A percentile compares a stretch with the other conserved stretches of the same genome.
Evolutionary conservation across 2,329 filamentous ascomycete species (phyloP).

Genomic region (Amauroascus verrucosus): DNA sequence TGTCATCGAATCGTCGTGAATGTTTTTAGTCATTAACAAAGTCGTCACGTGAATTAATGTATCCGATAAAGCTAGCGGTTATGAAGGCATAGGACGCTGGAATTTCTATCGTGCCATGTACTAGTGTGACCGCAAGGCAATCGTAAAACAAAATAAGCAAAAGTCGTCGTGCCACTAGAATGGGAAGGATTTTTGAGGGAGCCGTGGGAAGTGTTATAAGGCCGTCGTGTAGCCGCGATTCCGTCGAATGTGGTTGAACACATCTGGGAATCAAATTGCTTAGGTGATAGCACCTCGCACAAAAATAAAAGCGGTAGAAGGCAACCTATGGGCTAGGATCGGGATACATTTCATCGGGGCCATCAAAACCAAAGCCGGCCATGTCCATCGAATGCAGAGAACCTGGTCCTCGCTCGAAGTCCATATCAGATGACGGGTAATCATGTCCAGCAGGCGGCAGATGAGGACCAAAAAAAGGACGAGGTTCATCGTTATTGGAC

Average conservation of each 20-base stretch:
- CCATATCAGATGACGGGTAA: conserved; percentile 37
- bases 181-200: neutral
- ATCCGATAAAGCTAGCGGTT: conserved; percentile 4
- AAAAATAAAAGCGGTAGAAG: neutral
- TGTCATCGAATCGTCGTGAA: conserved; percentile 7
- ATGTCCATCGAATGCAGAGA: conserved; percentile 38
- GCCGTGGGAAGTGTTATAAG: neutral
- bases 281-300: neutral
- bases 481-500: conserved; percentile 35
- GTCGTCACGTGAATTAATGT: conserved; percentile 9
- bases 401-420: conserved; percentile 33
- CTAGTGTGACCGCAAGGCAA: conserved; percentile 5
- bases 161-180: conserved; percentile 6
- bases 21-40: conserved; percentile 9
- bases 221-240: neutral
- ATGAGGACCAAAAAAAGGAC: conserved; percentile 37
- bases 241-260: conserved; percentile 12
- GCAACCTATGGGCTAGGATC: conserved; percentile 30
- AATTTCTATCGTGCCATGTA: conserved; percentile 10
- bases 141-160: conserved; percentile 5
- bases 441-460: conserved; percentile 34
- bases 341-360: conserved; percentile 30
- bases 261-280: conserved; percentile 4
- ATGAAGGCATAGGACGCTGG: conserved; percentile 6
- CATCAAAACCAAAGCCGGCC: conserved; percentile 36